A percentile compares a stretch with the other conserved stretches of the same genome.
phyloP scores from a whole-genome alignment of 2,329 filamentous ascomycete genomes.

The Aspergillus luchuensis region DNA sequence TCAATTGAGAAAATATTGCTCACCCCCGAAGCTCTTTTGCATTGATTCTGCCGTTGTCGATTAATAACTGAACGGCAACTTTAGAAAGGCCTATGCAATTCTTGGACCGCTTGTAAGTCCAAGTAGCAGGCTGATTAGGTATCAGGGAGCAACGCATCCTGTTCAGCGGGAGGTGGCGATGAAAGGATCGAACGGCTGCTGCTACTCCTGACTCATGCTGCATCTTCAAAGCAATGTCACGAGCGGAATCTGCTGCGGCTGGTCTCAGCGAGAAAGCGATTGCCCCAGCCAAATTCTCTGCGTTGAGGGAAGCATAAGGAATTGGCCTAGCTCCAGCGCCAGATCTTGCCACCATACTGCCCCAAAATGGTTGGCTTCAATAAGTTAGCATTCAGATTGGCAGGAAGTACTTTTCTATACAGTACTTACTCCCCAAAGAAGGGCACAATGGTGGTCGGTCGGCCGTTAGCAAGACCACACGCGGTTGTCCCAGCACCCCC shows the following conservation, averaged over 20 bases:
- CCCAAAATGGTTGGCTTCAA: slow-evolving; percentile 56
- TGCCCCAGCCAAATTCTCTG: slow-evolving; percentile 48
- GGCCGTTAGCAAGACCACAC: slow-evolving; percentile 53
- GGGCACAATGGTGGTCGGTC: slow-evolving; percentile 58
- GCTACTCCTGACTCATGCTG: slow-evolving; percentile 45
- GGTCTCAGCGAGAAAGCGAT: slow-evolving; percentile 49
- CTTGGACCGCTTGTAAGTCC: slow-evolving; percentile 23
- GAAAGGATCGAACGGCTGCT: slow-evolving; percentile 49
- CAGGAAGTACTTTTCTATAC: neutral
- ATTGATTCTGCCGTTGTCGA: slow-evolving; percentile 26
- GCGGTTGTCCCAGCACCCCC: slow-evolving; percentile 63
- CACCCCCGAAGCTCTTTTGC: slow-evolving; percentile 26
- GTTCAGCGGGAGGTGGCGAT: slow-evolving; percentile 36
- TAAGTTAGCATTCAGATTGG: neutral
- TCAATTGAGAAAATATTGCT: neutral
- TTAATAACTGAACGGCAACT: slow-evolving; percentile 26
- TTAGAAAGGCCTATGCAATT: slow-evolving; percentile 25
- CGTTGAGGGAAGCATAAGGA: slow-evolving; percentile 49
- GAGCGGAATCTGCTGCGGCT: slow-evolving; percentile 40
- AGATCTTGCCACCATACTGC: slow-evolving; percentile 52
- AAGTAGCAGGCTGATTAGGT: slow-evolving; percentile 32
- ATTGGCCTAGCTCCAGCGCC: slow-evolving; percentile 55
- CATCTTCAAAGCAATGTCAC: slow-evolving; percentile 43
- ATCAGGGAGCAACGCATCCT: slow-evolving; percentile 30
- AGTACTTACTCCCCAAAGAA: slow-evolving; percentile 57